Evolutionary conservation across 495 filamentous ascomycete genomes (phyloP).

Genomic region (Aspergillus mulundensis): DNA sequence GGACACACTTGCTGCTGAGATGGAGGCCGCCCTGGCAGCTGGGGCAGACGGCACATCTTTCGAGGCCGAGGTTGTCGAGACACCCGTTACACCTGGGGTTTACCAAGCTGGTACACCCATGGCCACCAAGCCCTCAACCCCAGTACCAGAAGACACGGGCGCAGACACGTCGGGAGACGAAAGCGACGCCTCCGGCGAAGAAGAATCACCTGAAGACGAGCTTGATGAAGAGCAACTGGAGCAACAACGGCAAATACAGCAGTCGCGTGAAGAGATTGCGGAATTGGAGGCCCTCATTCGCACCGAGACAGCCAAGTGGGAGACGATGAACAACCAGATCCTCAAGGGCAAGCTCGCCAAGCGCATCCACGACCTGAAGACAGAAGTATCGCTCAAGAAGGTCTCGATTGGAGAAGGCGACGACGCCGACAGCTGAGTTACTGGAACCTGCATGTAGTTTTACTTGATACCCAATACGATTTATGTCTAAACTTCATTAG

Average conservation of each 20-base stretch:
- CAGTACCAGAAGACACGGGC: slow-evolving; percentile 15
- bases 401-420: slow-evolving; percentile 43
- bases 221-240: slow-evolving; percentile 52
- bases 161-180: slow-evolving; percentile 45
- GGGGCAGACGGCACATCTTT: slow-evolving; percentile 44
- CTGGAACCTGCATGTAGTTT: slow-evolving; percentile 5
- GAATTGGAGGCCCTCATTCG: slow-evolving; percentile 47
- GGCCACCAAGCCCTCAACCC: slow-evolving; percentile 34
- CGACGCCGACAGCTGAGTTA: slow-evolving; percentile 28
- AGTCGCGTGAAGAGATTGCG: slow-evolving; percentile 47
- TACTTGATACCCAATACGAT: slow-evolving; percentile 17
- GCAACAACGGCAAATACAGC: slow-evolving; percentile 44
- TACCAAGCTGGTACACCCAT: slow-evolving; percentile 33
- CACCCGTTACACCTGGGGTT: slow-evolving; percentile 17
- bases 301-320: slow-evolving; percentile 40
- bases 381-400: slow-evolving; percentile 47
- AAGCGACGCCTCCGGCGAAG: slow-evolving; percentile 43
- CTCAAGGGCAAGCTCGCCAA: slow-evolving; percentile 48
- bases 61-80: slow-evolving; percentile 10
- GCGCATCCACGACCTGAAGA: slow-evolving; percentile 45
- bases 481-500: neutral
- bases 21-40: slow-evolving; percentile 52
- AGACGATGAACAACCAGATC: slow-evolving; percentile 40
- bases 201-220: slow-evolving; percentile 57
- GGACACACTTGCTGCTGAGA: slow-evolving; percentile 53